phyloP scores from a whole-genome alignment of 2,329 filamentous ascomycete genomes.

The Phialophora verrucosa region DNA sequence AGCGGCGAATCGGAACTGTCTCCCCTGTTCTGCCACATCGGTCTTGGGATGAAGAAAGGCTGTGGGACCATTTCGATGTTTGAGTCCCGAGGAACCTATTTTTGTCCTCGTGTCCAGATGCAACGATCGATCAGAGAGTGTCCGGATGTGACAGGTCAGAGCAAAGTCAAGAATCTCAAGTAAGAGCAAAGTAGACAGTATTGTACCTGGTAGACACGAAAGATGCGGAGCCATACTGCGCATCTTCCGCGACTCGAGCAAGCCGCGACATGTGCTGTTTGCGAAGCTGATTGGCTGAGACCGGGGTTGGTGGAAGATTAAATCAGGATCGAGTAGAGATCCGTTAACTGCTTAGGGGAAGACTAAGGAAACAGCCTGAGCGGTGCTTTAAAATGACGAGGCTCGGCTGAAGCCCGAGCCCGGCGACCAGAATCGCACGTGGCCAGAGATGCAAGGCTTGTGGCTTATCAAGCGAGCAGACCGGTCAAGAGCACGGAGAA shows the following conservation, averaged over 20 bases:
- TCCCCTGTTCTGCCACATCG: neutral
- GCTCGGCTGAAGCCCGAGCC: conserved; percentile 24
- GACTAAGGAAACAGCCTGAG: neutral
- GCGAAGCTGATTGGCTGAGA: conserved; percentile 22
- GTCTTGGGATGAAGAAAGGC: neutral
- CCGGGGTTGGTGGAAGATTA: conserved; percentile 23
- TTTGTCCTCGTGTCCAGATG: neutral
- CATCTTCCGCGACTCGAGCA: neutral
- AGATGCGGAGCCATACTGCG: neutral
- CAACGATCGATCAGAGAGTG: neutral
- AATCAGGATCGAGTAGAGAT: conserved; percentile 16
- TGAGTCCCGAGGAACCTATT: neutral
- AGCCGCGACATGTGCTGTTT: conserved; percentile 10
- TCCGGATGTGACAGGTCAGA: neutral
- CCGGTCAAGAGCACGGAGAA: conserved; percentile 16
- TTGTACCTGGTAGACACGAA: neutral
- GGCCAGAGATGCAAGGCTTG: conserved; percentile 6
- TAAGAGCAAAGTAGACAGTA: neutral
- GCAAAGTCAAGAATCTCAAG: neutral
- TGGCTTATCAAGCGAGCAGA: conserved; percentile 15
- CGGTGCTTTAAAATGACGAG: neutral
- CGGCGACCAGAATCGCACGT: conserved; percentile 5
- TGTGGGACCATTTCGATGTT: neutral
- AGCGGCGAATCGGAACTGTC: neutral
- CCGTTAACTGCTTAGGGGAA: neutral